Percentiles rank a stretch among this genome's conserved stretches.
Evolutionary conservation across 768 basidiomycete genomes (phyloP).

Genomic region (Termitomyces sp.): DNA sequence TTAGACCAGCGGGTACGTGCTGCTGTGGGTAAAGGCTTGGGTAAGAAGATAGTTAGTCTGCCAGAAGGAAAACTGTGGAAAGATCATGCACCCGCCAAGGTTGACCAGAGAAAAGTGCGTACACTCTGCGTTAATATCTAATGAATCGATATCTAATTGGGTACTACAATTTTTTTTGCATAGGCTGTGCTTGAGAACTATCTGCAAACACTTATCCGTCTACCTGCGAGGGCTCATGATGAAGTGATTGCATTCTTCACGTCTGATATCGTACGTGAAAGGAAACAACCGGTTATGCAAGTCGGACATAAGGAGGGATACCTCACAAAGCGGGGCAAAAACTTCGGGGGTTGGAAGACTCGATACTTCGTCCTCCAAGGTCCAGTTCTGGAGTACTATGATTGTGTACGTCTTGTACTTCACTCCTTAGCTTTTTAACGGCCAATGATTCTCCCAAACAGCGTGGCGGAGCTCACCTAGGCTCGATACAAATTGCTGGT

Average conservation of each 20-base stretch:
- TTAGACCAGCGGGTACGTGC: conserved; percentile 77
- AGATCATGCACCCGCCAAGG: conserved; percentile 95
- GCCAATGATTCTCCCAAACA: conserved; percentile 28
- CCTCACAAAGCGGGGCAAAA: conserved; percentile 93
- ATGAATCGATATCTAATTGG: background rate
- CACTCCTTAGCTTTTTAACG: conserved; percentile 8
- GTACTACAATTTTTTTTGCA: background rate
- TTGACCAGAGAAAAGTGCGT: conserved; percentile 91
- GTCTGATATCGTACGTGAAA: conserved; percentile 78
- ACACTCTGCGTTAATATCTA: background rate
- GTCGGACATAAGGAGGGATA: conserved; percentile 92
- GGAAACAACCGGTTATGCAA: conserved; percentile 74
- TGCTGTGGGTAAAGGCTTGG: conserved; percentile 63
- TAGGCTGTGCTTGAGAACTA: conserved; percentile 82
- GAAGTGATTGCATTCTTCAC: conserved; percentile 92
- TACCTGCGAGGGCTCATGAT: conserved; percentile 83
- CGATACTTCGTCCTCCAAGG: conserved; percentile 94
- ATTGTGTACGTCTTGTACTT: conserved; percentile 64
- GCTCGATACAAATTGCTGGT: conserved; percentile 85
- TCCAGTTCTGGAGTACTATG: conserved; percentile 90
- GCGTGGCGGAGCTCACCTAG: conserved; percentile 91
- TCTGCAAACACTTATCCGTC: conserved; percentile 75
- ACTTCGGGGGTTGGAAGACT: conserved; percentile 97
- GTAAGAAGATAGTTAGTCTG: conserved; percentile 74
- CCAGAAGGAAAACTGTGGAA: conserved; percentile 96